These are phyloP conservation scores for Candida verbasci DNA, from an alignment of 805 yeast species.

Conservation along the genomic window DNA sequence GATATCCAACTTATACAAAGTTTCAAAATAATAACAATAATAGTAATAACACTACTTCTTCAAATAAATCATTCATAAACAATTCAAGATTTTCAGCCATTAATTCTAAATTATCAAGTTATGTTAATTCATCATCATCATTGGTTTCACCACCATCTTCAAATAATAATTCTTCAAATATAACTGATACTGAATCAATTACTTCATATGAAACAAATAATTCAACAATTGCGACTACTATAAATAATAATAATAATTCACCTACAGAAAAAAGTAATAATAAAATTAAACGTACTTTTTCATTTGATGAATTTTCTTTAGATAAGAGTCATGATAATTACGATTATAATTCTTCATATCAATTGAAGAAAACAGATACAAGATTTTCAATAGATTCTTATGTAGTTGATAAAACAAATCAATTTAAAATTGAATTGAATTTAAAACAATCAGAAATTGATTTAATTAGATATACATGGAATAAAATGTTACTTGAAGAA, in stretches of 20 bases:
- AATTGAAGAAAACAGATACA: slow-evolving; percentile 21
- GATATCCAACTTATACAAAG: no score
- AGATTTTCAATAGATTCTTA: slow-evolving; percentile 19
- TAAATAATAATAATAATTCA: neutral
- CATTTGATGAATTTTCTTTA: neutral
- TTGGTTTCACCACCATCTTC: neutral
- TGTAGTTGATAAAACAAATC: slow-evolving; percentile 10
- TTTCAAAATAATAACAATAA: no score
- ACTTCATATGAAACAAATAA: slow-evolving; percentile 4
- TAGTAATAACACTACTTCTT: no score
- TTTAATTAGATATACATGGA: slow-evolving; percentile 45
- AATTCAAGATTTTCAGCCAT: neutral
- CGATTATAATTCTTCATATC: slow-evolving; percentile 14
- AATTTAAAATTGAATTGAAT: slow-evolving; percentile 17
- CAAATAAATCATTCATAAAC: no score
- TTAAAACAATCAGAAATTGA: slow-evolving; percentile 38
- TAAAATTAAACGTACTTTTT: neutral
- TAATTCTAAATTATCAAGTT: no score
- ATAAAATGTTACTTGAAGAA: slow-evolving; percentile 34
- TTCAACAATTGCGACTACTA: slow-evolving; percentile 2
- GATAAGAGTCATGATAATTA: neutral
- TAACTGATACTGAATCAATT: slow-evolving; percentile 5
- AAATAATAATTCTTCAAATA: neutral
- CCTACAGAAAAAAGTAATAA: neutral
- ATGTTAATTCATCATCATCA: neutral